These are phyloP conservation scores for Backusella liffmaniae DNA, from an alignment of 192 early-diverging fungal species.

Conservation along the genomic window DNA sequence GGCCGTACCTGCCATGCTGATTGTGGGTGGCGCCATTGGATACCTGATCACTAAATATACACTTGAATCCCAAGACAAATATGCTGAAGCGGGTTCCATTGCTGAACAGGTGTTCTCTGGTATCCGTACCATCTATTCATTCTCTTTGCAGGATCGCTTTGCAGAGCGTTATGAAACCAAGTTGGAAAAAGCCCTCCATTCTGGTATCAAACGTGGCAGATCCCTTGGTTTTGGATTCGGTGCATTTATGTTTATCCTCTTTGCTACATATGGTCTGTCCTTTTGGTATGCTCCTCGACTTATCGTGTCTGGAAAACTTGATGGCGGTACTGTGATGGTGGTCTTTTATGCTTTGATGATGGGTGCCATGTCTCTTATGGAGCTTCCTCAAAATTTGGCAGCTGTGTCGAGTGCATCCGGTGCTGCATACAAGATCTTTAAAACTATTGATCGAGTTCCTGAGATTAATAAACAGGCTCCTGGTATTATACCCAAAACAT, in stretches of 20 bases:
- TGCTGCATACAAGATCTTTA: constrained; percentile 77
- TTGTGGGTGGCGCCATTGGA: constrained; percentile 19
- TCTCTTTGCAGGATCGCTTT: constrained; percentile 74
- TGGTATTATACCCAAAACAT: constrained; percentile 43
- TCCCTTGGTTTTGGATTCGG: constrained; percentile 66
- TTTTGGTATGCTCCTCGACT: constrained; percentile 79
- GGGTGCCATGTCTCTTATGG: constrained; percentile 65
- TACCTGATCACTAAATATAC: constrained; percentile 44
- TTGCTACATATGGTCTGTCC: constrained; percentile 69
- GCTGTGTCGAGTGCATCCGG: constrained; percentile 71
- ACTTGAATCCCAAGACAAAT: constrained; percentile 52
- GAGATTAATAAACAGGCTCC: constrained; percentile 60
- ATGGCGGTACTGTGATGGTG: constrained; percentile 62
- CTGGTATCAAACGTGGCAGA: constrained; percentile 60
- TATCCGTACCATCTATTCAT: constrained; percentile 84
- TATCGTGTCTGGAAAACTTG: constrained; percentile 41
- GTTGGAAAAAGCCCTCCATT: constrained; percentile 57
- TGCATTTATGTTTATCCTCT: constrained; percentile 69
- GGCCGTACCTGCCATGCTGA: constrained; percentile 68
- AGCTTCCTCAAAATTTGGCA: constrained; percentile 66
- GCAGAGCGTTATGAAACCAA: constrained; percentile 53
- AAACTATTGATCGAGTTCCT: constrained; percentile 77
- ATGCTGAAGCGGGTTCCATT: constrained; percentile 79
- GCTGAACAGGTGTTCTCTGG: constrained; percentile 80
- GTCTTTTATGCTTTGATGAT: constrained; percentile 87